These are phyloP conservation scores for Orbilia blumenaviensis DNA, from an alignment of 2,329 filamentous ascomycete genomes.

Conservation along the genomic window DNA sequence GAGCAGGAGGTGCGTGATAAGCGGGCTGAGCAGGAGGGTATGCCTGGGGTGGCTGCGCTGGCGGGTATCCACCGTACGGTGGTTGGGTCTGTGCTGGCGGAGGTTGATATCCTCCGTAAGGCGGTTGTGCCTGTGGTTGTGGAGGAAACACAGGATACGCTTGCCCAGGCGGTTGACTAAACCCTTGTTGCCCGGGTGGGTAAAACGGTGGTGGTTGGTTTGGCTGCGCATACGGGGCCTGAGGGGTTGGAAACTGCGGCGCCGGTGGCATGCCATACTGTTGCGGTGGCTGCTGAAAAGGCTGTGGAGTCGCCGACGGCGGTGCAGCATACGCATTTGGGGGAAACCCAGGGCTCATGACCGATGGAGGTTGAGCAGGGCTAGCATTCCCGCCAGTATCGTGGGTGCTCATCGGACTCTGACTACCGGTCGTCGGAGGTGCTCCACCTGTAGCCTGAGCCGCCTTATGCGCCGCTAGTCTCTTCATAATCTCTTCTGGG, in stretches of 20 bases:
- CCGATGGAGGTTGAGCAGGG: conserved; percentile 60
- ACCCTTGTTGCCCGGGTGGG: conserved; percentile 60
- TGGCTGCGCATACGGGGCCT: conserved; percentile 57
- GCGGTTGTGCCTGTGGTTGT: conserved; percentile 56
- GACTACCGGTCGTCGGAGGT: conserved; percentile 69
- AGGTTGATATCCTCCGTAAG: conserved; percentile 62
- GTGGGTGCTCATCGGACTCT: conserved; percentile 64
- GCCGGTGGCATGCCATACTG: conserved; percentile 39
- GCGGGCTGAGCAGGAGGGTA: conserved; percentile 53
- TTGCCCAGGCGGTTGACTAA: conserved; percentile 37
- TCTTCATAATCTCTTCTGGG: conserved; percentile 79
- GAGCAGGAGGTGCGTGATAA: conserved; percentile 54
- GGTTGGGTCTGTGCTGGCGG: conserved; percentile 63
- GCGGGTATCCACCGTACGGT: conserved; percentile 62
- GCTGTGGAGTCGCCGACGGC: conserved; percentile 40
- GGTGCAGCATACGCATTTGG: conserved; percentile 67
- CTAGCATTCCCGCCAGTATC: conserved; percentile 67
- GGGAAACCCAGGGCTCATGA: conserved; percentile 54
- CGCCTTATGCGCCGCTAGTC: conserved; percentile 79
- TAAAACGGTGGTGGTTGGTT: conserved; percentile 63
- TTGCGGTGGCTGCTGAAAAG: conserved; percentile 27
- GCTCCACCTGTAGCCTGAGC: conserved; percentile 69
- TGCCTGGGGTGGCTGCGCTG: conserved; percentile 44
- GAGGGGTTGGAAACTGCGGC: conserved; percentile 55
- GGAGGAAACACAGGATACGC: conserved; percentile 38